Percentiles rank a stretch among this genome's conserved stretches.
Conservation (phyloP, 2,329 filamentous ascomycete species). For the Epichloe typhina region DNA sequence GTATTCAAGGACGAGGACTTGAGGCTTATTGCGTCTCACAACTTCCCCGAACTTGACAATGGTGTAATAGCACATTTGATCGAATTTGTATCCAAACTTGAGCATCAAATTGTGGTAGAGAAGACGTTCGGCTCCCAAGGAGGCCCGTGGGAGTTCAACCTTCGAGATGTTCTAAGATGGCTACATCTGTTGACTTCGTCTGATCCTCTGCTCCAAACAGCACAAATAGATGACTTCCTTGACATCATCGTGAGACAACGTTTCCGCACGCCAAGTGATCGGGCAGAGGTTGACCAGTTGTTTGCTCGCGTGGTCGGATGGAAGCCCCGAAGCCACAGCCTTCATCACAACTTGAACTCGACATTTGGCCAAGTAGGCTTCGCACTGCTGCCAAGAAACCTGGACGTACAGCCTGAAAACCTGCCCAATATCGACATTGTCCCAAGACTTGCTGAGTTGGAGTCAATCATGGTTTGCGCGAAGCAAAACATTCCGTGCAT, state of each 20-base stretch:
- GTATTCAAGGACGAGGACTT: constrained; percentile 73
- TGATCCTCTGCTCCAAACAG: constrained; percentile 47
- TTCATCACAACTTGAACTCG: constrained; percentile 57
- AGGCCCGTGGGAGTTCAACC: constrained; percentile 90
- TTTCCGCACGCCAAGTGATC: constrained; percentile 63
- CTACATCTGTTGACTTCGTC: constrained; percentile 45
- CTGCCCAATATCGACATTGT: constrained; percentile 38
- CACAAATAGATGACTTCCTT: constrained; percentile 58
- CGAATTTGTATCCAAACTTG: constrained; percentile 66
- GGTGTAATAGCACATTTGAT: constrained; percentile 56
- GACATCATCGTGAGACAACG: constrained; percentile 75
- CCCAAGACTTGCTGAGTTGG: constrained; percentile 55
- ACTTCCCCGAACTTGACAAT: constrained; percentile 52
- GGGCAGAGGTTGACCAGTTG: constrained; percentile 48
- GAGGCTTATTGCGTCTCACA: constrained; percentile 63
- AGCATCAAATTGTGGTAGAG: constrained; percentile 52
- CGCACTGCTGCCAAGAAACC: constrained; percentile 52
- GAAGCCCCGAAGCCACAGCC: constrained; percentile 42
- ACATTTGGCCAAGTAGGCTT: constrained; percentile 66
- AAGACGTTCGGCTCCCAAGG: constrained; percentile 47
- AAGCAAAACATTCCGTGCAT: constrained; percentile 83
- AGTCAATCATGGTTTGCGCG: constrained; percentile 78
- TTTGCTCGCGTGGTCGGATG: constrained; percentile 52
- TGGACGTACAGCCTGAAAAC: constrained; percentile 34
- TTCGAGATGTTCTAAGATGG: constrained; percentile 85